Base-by-base conservation (phyloP, 2,329 filamentous ascomycete genomes). In the Trichoderma sp. region DNA sequence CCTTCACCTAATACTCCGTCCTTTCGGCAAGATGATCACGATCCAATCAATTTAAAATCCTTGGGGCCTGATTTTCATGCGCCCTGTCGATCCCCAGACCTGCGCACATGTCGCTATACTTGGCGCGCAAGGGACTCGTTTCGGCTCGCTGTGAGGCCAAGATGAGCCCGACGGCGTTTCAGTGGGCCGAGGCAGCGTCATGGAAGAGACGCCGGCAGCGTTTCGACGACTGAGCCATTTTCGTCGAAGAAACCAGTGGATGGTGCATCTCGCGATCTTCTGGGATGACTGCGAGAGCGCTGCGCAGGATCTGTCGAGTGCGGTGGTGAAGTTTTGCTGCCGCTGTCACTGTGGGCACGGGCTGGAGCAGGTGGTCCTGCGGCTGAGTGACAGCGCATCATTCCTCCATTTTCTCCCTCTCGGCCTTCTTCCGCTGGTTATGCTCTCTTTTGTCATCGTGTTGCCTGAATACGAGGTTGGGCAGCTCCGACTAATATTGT, bases 391-490 rank as follows among this genome's bases (percentile, higher is more conserved):
- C 21, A 51, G 9, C 17, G 28, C 10, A 52, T 14, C 48, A 45
- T 17, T 54, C 39, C 39, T 43, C 34, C 17, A 9, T 9, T 14
- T 15, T 34, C 26, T 30, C 28, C 28, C n/a, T 15, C n/a, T 28
- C 17, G n/a, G 30, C 19, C 34, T 26, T n/a, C 41, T 52, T 52
- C 12, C 34, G 12, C 34, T 39, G 12, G 12, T 14, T 10, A 44
- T 24, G 0, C 24, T 19, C 45, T 19, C 5, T 45, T 30, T 17
- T 28, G 7, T 24, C 39, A 7, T 17, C 41, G 50, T 24, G 48
- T 45, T 19, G 24, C 14, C 24, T 62, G 60, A 55, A 63, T 63
- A 63, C 60, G 60, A 63, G 50, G 19, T 52, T 39, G 41, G 9
- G n/a, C 26, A 55, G 15, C 41, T 47, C 28, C 59, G 3, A 24